A percentile compares a stretch with the other conserved stretches of the same genome.
Conservation (phyloP, 176 grass and related monocot species). For the Rhynchospora breviuscula region DNA sequence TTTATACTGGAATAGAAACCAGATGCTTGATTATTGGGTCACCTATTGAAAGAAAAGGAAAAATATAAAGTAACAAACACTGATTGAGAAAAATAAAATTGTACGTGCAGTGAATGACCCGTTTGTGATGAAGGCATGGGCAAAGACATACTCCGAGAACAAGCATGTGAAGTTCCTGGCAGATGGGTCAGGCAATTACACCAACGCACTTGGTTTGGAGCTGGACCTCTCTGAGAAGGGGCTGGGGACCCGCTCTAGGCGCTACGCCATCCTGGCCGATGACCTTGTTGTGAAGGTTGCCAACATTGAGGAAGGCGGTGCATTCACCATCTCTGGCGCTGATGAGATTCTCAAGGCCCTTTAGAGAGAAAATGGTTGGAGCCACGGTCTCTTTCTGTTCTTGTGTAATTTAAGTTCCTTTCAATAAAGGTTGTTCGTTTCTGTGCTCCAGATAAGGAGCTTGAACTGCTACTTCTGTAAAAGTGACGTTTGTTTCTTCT, state of each 20-base stretch:
- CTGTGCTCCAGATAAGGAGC: neutral
- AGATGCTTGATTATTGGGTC: neutral
- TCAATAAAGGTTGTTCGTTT: constrained; percentile 1
- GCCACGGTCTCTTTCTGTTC: neutral
- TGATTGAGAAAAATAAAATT: neutral
- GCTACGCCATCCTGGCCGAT: constrained; percentile 72
- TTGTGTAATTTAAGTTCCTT: neutral
- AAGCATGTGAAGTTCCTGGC: constrained; percentile 94
- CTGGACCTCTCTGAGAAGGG: constrained; percentile 88
- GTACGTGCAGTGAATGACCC: constrained; percentile 61
- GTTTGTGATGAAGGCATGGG: constrained; percentile 96
- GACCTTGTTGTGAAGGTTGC: constrained; percentile 70
- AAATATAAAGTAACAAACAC: neutral
- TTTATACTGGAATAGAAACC: neutral
- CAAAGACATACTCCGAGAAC: constrained; percentile 86
- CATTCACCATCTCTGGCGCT: constrained; percentile 91
- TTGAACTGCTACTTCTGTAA: neutral
- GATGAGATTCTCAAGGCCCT: constrained; percentile 91
- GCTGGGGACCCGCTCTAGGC: constrained; percentile 57
- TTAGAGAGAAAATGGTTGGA: constrained; percentile 21
- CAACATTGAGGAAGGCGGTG: constrained; percentile 86
- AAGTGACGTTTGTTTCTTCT: neutral
- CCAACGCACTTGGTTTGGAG: constrained; percentile 73
- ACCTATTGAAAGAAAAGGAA: neutral
- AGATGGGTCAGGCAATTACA: constrained; percentile 73